Base-by-base conservation (phyloP, 2,329 filamentous ascomycete species). In the Amauroascus niger region DNA sequence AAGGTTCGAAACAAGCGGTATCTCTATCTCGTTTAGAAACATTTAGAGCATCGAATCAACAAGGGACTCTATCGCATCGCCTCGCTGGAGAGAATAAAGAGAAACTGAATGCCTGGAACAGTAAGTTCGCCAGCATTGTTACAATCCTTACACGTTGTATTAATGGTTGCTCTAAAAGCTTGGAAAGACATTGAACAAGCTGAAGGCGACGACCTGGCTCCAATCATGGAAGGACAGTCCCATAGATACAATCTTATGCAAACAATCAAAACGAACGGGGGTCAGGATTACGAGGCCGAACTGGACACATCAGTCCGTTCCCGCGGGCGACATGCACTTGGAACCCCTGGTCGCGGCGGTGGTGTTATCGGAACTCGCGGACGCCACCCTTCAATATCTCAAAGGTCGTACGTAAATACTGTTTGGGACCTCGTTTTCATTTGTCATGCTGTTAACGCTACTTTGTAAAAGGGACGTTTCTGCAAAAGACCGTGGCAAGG, bases 221-320 rank as follows among this genome's bases (percentile, higher is more conserved):
- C 61, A 14, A 53, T 73, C 3, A 60, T 67, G 44, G 56, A 67
- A 43, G 71, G 71, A 9, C 70, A 73, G 43, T 68, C 56, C 22
- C 71, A 73, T 57, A 66, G 70, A 50, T 59, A 62, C 16, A 53
- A 60, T 6, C 60, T 70, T 6, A 61, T 40, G 46, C 60, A 61
- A 14, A 44, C 47, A 6, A 55, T 66, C 26, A 59, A 52, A 26
- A 57, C 54, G 32, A 49, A 57, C 46, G 60, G 58, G 16, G 59
- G 53, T 8, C 58, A 62, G 43, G 46, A 46, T 7, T 59, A 48
- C 32, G 51, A 48, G 2, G 18, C 26, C 6, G 33, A 53, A 43
- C 28, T 30, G 22, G 39, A 49, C 22, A 35, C 30, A 22, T 32
- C 48, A 22, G 37, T 43, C 13, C 48, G 30, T 28, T 41, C 47